Conservation (phyloP, 768 basidiomycete species). For the Kwoniella mangroviensis region DNA sequence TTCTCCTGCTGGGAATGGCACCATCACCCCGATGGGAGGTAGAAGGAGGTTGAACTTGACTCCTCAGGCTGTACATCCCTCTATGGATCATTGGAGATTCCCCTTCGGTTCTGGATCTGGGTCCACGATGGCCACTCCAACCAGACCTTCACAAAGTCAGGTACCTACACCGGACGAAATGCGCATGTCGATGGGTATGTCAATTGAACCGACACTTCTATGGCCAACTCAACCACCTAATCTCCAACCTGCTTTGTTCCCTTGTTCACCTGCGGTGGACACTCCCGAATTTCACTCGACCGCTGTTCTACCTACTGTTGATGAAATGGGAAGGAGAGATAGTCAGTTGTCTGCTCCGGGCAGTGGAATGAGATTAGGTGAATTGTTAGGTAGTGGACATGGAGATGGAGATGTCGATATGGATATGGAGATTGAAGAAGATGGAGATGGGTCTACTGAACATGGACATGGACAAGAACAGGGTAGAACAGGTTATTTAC, state of each 20-base stretch:
- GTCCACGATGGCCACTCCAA: conserved; percentile 33
- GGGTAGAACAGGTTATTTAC: conserved; percentile 20
- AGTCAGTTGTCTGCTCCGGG: conserved; percentile 26
- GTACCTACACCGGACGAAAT: conserved; percentile 16
- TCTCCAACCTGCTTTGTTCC: conserved; percentile 39
- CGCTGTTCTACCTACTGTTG: background rate
- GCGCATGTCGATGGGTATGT: background rate
- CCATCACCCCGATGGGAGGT: conserved; percentile 14
- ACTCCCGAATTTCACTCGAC: conserved; percentile 28
- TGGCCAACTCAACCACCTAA: conserved; percentile 41
- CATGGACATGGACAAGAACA: conserved; percentile 1
- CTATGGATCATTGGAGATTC: conserved; percentile 49
- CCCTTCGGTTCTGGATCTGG: conserved; percentile 30
- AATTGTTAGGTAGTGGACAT: conserved; percentile 34
- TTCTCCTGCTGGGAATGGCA: conserved; percentile 11
- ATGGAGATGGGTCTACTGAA: conserved; percentile 36
- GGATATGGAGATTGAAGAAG: conserved; percentile 35
- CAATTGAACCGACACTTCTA: conserved; percentile 28
- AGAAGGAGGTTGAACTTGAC: conserved; percentile 21
- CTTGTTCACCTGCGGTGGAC: conserved; percentile 35
- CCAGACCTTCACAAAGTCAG: conserved; percentile 27
- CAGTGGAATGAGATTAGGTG: conserved; percentile 40
- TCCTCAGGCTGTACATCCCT: conserved; percentile 32
- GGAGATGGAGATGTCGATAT: conserved; percentile 32
- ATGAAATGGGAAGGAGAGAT: conserved; percentile 1